Evolutionary conservation across 106 monocot genomes (phyloP).

Genomic region (Agapanthus africanus): DNA sequence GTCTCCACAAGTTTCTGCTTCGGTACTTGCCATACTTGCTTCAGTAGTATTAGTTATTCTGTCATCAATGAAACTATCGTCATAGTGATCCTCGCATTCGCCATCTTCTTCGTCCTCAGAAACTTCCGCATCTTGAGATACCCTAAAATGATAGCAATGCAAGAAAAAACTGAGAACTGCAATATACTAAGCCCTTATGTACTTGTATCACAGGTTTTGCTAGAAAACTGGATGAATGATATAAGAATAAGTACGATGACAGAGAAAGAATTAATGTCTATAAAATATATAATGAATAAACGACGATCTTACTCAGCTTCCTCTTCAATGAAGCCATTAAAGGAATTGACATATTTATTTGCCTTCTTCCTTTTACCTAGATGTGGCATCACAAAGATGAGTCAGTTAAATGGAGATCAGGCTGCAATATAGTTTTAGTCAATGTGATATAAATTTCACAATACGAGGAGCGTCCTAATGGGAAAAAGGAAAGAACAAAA

Average conservation of each 20-base stretch:
- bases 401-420: not conserved
- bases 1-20: conserved; percentile 46
- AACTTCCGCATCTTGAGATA: conserved; percentile 66
- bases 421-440: not conserved
- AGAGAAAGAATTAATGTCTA: not conserved
- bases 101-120: conserved; percentile 73
- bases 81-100: conserved; percentile 51
- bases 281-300: conserved; percentile 6
- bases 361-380: conserved; percentile 43
- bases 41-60: conserved; percentile 34
- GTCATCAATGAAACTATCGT: conserved; percentile 95
- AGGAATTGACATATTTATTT: conserved; percentile 18
- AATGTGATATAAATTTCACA: too few relatives aligned
- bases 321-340: conserved; percentile 70
- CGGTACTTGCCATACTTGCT: conserved; percentile 19
- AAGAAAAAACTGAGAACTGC: not conserved
- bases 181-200: not conserved
- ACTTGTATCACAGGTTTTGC: too few relatives aligned
- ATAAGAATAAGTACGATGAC: not conserved
- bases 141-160: too few relatives aligned
- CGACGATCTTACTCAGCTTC: conserved; percentile 80
- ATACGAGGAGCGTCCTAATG: too few relatives aligned
- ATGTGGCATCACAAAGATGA: conserved; percentile 1
- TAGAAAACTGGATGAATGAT: too few relatives aligned
- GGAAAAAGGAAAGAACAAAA: too few relatives aligned